Conservation (phyloP, 805 yeast species). For the Spathaspora passalidarum region DNA sequence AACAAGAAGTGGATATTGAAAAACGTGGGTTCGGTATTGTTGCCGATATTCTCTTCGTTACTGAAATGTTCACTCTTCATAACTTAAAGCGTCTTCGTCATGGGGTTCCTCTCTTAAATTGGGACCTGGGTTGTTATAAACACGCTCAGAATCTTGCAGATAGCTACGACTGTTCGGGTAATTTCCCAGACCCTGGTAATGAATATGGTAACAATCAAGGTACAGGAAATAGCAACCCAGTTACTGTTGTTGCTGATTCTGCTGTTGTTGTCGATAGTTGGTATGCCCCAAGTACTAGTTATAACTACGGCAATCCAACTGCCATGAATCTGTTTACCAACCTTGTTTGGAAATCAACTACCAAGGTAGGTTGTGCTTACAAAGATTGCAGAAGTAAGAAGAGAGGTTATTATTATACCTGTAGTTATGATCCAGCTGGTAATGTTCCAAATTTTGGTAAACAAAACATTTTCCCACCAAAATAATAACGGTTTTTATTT, state of each 20-base stretch:
- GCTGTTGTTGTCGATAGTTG: no score
- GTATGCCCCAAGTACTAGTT: constrained; percentile 37
- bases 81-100: constrained; percentile 56
- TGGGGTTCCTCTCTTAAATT: constrained; percentile 46
- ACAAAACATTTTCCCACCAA: constrained; percentile 15
- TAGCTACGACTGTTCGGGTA: constrained; percentile 47
- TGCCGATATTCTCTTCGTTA: constrained; percentile 31
- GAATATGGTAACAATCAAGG: constrained; percentile 41
- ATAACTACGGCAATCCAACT: constrained; percentile 22
- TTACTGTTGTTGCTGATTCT: no score
- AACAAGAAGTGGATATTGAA: no score
- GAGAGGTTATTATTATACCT: constrained; percentile 61
- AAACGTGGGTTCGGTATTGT: constrained; percentile 9
- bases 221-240: constrained; percentile 31
- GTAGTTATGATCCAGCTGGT: constrained; percentile 76
- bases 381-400: constrained; percentile 49
- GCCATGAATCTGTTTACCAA: constrained; percentile 70
- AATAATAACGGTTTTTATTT: no score
- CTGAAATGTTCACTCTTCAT: constrained; percentile 55
- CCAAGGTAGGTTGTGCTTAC: constrained; percentile 69
- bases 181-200: constrained; percentile 37
- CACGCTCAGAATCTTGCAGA: constrained; percentile 50
- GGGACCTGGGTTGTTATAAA: constrained; percentile 52
- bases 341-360: constrained; percentile 65
- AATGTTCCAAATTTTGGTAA: constrained; percentile 50